These are phyloP conservation scores for Chloris gayana DNA, from an alignment of 176 grass and related monocot genomes.

Conservation along the genomic window DNA sequence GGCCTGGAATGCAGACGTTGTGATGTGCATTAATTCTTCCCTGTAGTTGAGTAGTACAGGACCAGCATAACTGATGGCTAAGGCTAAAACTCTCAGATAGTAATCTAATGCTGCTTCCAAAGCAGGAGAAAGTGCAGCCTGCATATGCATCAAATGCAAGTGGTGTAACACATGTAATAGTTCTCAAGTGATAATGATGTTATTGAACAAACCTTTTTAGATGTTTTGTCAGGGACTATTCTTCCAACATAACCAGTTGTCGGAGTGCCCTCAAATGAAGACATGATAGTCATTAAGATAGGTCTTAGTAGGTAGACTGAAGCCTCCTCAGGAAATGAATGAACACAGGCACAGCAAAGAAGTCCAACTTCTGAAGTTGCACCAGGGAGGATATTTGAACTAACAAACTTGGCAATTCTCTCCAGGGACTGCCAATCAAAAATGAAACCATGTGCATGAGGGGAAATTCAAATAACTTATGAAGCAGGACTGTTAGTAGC, in stretches of 20 bases:
- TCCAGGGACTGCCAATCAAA: slow-evolving; percentile 68
- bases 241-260: slow-evolving; percentile 74
- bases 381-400: slow-evolving; percentile 89
- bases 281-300: slow-evolving; percentile 73
- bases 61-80: slow-evolving; percentile 84
- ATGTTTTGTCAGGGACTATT: slow-evolving; percentile 44
- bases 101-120: slow-evolving; percentile 89
- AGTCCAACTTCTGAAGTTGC: slow-evolving; percentile 94
- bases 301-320: slow-evolving; percentile 75
- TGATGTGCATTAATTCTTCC: slow-evolving; percentile 77
- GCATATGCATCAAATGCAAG: slow-evolving; percentile 33
- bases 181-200: slow-evolving; percentile 32
- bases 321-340: slow-evolving; percentile 79
- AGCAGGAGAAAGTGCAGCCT: slow-evolving; percentile 92
- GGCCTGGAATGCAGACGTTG: slow-evolving; percentile 79
- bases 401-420: slow-evolving; percentile 97
- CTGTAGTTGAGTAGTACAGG: slow-evolving; percentile 65
- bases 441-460: slow-evolving; percentile 18
- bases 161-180: slow-evolving; percentile 17
- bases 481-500: not conserved
- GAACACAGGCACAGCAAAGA: slow-evolving; percentile 91
- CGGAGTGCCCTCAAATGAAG: slow-evolving; percentile 75
- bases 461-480: slow-evolving; percentile 8
- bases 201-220: slow-evolving; percentile 69
- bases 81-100: slow-evolving; percentile 90